Evolutionary conservation across 345 rosid species (phyloP), one percentile per base, ranked within the genome.

Genomic region (Kernera saxatilis): DNA sequence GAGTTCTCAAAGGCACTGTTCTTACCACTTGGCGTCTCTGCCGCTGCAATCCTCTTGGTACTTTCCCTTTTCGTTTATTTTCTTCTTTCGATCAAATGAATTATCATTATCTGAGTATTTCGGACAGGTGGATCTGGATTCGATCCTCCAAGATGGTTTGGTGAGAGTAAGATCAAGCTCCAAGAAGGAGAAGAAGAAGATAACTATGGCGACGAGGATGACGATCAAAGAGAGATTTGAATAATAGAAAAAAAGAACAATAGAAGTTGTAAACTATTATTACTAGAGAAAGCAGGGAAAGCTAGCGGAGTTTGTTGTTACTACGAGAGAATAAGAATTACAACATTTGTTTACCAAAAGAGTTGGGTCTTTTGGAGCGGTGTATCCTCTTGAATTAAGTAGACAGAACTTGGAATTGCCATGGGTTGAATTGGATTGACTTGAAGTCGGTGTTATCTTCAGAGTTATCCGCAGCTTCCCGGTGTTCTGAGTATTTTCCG

Each of bases 21-120:
- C 81, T 93, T 68, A 90, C 94, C 2, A 76, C 84, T 39, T 88
- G 92, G 92, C 94, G 97, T 67, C 80, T 90, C 59, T 90, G 98
- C 71, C 93, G 98, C 49, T 93, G 97, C 80, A 90, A 93, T 76
- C 97, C 97, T 29, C 88, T 93, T 27, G 96, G 97, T 90, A 83
- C 32, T 33, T 14, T 25, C 7, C 4, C 21, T 19, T 23, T 6
- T 3, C 9, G 3, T 14, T 40, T 23, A 1, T 15, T 7, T 19
- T 18, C 2, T 11, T 36, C 21, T 39, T 12, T 22, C 10, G 13
- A 23, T 3, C 8, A 37, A 53, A 33, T 40, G 25, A 52, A 39
- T 13, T 8, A 1, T 25, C 30, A n/a, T n/a, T n/a, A n/a, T n/a
- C n/a, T 37, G 36, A 29, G 2, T 8, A 1, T 19, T 11, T 7